Base-by-base conservation (phyloP, 2,329 filamentous ascomycete genomes). In the Massarina eburnea region DNA sequence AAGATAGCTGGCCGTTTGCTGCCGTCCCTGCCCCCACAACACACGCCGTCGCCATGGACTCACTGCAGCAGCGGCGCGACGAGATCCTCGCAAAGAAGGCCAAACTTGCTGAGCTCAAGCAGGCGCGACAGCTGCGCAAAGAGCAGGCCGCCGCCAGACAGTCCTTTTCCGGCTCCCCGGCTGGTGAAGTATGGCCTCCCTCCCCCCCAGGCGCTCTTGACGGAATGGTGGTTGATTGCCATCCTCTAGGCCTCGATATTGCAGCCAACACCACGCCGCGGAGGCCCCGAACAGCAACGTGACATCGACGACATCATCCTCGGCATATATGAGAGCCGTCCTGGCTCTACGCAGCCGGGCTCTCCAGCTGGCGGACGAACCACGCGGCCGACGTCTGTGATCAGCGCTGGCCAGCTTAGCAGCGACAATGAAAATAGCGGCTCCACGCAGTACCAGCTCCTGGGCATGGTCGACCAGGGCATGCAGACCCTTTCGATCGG, bases 1-100 rank as follows among this genome's bases (percentile, higher is more conserved):
- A n/a, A n/a, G n/a, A n/a, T n/a, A n/a, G 36, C 12, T 14, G 17
- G 10, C 36, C 17, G 17, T 14, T 30, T 30, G 9, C n/a, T 30
- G 27, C 12, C 12, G 12, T 30, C 29, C 34, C 34, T 41, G 27
- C 37, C 43, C 37, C 38, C 46, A 44, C 35, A 48, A 36, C 52
- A 15, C 20, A 38, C 20, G 22, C 6, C 35, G n/a, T 38, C 52
- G 46, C 43, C 41, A 67, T 67, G 66, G 66, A 68, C 43, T 58
- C 62, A 79, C 83, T 86, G 75, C 86, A 84, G 70, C 77, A 91
- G 79, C 87, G 91, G 62, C 88, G 90, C 77, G 91, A 96, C 78
- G 94, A 99, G 78, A 96, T 99, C 59, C 78, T 94, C 61, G 91
- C 91, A 59, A 99, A 99, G 77, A 92, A 89, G 78, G 92, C 91